Conservation (phyloP, 2,329 filamentous ascomycete species). For the Arthrobotrys sinensis region DNA sequence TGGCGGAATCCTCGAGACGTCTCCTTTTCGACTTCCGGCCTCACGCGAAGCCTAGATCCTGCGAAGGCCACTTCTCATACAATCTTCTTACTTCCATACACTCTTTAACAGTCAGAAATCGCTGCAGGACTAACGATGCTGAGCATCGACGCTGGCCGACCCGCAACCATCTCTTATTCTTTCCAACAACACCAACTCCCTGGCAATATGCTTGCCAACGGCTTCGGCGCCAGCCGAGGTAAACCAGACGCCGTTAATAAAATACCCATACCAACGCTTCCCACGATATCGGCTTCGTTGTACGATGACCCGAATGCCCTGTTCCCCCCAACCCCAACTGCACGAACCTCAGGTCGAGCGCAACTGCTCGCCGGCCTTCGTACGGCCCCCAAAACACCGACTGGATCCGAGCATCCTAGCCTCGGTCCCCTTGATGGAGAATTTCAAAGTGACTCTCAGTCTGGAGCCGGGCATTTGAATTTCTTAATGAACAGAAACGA, state of each 20-base stretch:
- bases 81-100: background rate
- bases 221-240: slow-evolving; percentile 41
- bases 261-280: slow-evolving; percentile 42
- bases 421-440: slow-evolving; percentile 66
- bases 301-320: slow-evolving; percentile 48
- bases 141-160: slow-evolving; percentile 60
- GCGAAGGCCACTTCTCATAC: background rate
- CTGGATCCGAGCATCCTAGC: slow-evolving; percentile 68
- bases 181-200: slow-evolving; percentile 45
- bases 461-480: slow-evolving; percentile 2
- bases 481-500: slow-evolving; percentile 73
- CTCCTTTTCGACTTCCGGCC: background rate
- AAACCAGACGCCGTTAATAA: slow-evolving; percentile 34
- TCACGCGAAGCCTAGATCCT: background rate
- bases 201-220: slow-evolving; percentile 34
- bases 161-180: slow-evolving; percentile 50
- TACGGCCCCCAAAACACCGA: slow-evolving; percentile 89
- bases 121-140: slow-evolving; percentile 58
- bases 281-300: slow-evolving; percentile 51
- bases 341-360: slow-evolving; percentile 73
- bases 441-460: background rate
- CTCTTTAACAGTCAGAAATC: background rate
- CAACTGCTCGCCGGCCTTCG: slow-evolving; percentile 93
- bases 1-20: background rate
- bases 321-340: slow-evolving; percentile 10